These are phyloP conservation scores for Talaromyces piceae DNA, from an alignment of 2,329 filamentous ascomycete genomes.

Conservation along the genomic window DNA sequence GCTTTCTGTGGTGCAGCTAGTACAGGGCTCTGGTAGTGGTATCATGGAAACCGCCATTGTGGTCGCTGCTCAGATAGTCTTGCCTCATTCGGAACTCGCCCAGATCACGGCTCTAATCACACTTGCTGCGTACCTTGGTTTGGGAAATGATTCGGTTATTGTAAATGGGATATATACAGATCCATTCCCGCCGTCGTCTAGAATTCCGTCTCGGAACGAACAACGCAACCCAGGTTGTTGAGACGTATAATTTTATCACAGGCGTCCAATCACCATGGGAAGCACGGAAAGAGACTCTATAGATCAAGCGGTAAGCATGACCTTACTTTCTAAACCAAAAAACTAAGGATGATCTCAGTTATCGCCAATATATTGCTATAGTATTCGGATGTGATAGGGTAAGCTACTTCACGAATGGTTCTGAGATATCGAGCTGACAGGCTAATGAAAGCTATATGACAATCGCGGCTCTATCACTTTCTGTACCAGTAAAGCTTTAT, in stretches of 20 bases:
- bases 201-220: constrained; percentile 30
- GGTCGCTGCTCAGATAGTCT: constrained; percentile 40
- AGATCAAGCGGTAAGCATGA: constrained; percentile 27
- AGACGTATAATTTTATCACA: constrained; percentile 42
- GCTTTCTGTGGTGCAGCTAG: constrained; percentile 42
- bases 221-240: constrained; percentile 25
- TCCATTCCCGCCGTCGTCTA: constrained; percentile 34
- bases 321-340: background rate
- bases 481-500: background rate
- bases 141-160: constrained; percentile 31
- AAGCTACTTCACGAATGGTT: background rate
- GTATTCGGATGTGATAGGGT: constrained; percentile 6
- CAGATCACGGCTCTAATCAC: constrained; percentile 43
- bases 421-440: background rate
- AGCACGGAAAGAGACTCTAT: constrained; percentile 35
- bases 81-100: constrained; percentile 40
- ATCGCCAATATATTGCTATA: background rate
- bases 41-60: constrained; percentile 39
- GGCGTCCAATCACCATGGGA: constrained; percentile 33
- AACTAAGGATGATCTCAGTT: background rate
- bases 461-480: background rate
- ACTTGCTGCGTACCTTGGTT: constrained; percentile 34
- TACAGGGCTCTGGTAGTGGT: constrained; percentile 44
- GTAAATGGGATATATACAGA: constrained; percentile 46
- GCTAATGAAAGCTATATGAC: background rate